Base-by-base conservation (phyloP, 257 asterid genomes). In the Asclepias syriaca region DNA sequence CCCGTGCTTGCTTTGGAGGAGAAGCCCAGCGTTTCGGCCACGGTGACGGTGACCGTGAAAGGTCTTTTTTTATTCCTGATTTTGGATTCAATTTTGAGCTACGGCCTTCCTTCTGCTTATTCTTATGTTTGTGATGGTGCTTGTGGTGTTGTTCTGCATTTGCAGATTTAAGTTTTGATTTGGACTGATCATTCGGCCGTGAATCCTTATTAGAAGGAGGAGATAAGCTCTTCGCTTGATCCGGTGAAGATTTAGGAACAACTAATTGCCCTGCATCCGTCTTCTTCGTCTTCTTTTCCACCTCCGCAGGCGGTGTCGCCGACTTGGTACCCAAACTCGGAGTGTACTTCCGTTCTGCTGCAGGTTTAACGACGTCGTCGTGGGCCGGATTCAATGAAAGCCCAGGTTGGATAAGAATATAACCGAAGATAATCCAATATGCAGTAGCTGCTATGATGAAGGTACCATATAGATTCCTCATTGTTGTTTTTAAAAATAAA, bases 161-260 rank as follows among this genome's bases (percentile, higher is more conserved):
- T 43, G 11, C 10, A 11, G 48, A 1, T 43, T 43, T 43, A 43
- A 8, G 48, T 43, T 43, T 43, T 43, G 48, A 7, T 43, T 43
- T 43, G 48, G 48, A 43, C 11, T 7, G 48, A 43, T 43, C 10
- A 43, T 43, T 11, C 48, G 48, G 48, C 48, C 45, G 8, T 40
- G 45, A 40, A 40, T 40, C 45, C 45, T 40, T 40, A 40, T 40
- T 40, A 40, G 27, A 24, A 24, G 45, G 45, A 46, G 65, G 14
- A 45, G 39, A 34, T 37, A 58, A 22, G 24, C 69, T 79, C n/a
- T 71, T 40, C 48, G 48, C 48, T 4, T 77, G 63, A 46, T 57
- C 70, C 5, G 82, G 65, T 34, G 77, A 61, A 24, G 75, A 55
- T 68, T 43, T 43, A 6, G 48, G 12, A 43, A 5, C 48, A 43